These are phyloP conservation scores for Nicotiana noctiflora DNA, from an alignment of 257 asterid species.

Conservation along the genomic window DNA sequence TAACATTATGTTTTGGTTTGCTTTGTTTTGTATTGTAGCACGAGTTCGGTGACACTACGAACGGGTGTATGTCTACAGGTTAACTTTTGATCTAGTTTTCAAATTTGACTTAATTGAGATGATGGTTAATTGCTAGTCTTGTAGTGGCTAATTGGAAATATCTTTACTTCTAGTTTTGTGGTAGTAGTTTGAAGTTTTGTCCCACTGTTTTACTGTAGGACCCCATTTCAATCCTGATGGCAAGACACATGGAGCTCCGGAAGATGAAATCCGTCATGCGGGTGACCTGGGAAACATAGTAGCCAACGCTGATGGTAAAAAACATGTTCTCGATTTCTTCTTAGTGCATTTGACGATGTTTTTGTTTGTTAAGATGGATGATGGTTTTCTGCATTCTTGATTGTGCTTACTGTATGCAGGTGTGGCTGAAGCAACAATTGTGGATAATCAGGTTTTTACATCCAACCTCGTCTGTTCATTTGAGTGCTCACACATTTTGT, in stretches of 20 bases:
- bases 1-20: constrained; percentile 9
- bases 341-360: not conserved
- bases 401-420: constrained; percentile 40
- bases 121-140: not conserved
- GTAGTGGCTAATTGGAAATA: not conserved
- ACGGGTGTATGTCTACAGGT: constrained; percentile 99
- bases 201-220: constrained; percentile 34
- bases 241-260: constrained; percentile 91
- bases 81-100: constrained; percentile 18
- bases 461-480: constrained; percentile 7
- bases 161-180: not conserved
- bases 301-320: constrained; percentile 81
- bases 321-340: not conserved
- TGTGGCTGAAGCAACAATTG: constrained; percentile 82
- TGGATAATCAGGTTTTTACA: constrained; percentile 60
- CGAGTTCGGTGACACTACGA: constrained; percentile 94
- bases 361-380: not conserved
- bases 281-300: constrained; percentile 99
- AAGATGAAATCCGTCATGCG: constrained; percentile 93
- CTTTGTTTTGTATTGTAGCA: constrained; percentile 42
- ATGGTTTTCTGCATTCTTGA: constrained; percentile 6
- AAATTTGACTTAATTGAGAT: not conserved
- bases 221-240: constrained; percentile 85
- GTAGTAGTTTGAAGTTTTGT: not conserved
- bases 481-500: not conserved